Evolutionary conservation across 2,329 filamentous ascomycete species (phyloP).

Genomic region (Zarea fungicola): DNA sequence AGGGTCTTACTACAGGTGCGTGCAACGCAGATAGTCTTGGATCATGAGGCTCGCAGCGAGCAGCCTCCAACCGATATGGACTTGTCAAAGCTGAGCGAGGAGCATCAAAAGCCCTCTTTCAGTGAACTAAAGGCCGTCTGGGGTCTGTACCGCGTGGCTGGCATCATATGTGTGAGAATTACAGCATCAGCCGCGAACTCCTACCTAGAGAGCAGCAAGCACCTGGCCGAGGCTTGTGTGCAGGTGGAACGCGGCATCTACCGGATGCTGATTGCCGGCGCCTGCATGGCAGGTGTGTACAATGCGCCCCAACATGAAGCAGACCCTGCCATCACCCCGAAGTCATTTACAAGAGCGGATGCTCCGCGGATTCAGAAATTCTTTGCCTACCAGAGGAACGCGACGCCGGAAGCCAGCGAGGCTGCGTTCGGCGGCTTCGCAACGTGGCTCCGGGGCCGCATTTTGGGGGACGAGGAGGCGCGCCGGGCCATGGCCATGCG

Average conservation of each 20-base stretch:
- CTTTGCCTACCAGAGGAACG: neutral
- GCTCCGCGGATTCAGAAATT: neutral
- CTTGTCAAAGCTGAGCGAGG: neutral
- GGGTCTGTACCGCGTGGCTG: neutral
- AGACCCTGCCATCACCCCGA: neutral
- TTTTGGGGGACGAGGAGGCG: neutral
- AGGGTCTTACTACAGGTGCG: too few relatives aligned
- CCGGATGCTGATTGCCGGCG: neutral
- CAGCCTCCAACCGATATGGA: neutral
- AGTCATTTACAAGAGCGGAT: neutral
- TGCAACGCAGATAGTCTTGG: neutral
- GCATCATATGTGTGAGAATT: neutral
- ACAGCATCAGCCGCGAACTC: too few relatives aligned
- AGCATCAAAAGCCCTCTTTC: neutral
- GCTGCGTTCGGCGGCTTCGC: neutral
- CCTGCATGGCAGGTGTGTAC: neutral
- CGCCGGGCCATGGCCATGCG: neutral
- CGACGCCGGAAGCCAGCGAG: neutral
- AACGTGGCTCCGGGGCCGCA: neutral
- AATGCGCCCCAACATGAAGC: neutral
- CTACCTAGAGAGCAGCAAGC: too few relatives aligned
- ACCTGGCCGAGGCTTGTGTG: too few relatives aligned
- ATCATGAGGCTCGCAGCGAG: neutral
- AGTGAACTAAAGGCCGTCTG: neutral
- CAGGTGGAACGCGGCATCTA: too few relatives aligned